Base-by-base conservation (phyloP, 148 eudicot genomes). In the Polygonum aviculare region DNA sequence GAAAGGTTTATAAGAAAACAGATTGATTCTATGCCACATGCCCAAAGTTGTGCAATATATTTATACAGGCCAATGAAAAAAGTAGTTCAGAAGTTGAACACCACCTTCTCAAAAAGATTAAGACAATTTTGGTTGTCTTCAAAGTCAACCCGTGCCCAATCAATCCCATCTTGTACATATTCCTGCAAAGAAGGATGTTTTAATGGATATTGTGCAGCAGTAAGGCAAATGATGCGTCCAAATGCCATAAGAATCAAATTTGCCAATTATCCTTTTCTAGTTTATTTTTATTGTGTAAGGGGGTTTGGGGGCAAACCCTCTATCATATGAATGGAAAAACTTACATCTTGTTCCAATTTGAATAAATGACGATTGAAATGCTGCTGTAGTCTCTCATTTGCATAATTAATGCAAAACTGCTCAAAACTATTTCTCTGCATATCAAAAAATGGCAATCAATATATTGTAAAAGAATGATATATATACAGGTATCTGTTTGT, bases 341-440 rank as follows among this genome's bases (percentile, higher is more conserved):
- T 82, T 73, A 93, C 99, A 93, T 95, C 99, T 77, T 95, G 99
- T 81, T 95, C 97, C 74, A 95, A 79, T 81, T 95, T 95, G 86
- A 95, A 92, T 72, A 95, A 80, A 82, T 95, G 99, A 16, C 96
- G 97, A 76, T 92, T 95, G 76, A 95, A 95, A 81, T 95, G 99
- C 79, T 95, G 99, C 77, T 95, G 99, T 76, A 95, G 78, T 81
- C 99, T 88, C 84, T 95, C 99, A 85, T 95, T 95, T 67, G 99
- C 97, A 86, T 95, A 95, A 78, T 95, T 95, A 54, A 95, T 95
- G 86, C 99, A 95, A 80, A 95, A 95, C 75, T 95, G 99, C 86
- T 95, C 99, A 78, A 95, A 95, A 84, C 99, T 95, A 78, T 95
- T 95, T 77, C 79, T 89, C 98, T 95, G 89, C 63, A 76, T 41